Evolutionary conservation across 176 grass and related monocot species (phyloP).

Genomic region (Raddia distichophylla): DNA sequence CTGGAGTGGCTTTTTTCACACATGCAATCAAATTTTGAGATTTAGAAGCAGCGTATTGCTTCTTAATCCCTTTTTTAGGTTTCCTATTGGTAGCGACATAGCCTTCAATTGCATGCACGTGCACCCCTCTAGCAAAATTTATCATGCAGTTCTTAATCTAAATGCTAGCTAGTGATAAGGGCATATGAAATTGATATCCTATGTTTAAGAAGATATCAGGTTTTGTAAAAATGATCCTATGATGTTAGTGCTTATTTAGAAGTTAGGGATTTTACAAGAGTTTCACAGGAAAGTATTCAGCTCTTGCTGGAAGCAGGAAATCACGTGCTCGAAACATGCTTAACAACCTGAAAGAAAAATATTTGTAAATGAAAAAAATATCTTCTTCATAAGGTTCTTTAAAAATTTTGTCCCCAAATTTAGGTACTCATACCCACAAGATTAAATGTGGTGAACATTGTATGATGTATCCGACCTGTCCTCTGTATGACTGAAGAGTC

Average conservation of each 20-base stretch:
- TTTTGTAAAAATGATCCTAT: background rate
- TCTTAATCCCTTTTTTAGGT: background rate
- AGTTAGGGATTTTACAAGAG: no score
- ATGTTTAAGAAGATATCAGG: background rate
- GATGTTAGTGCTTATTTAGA: no score
- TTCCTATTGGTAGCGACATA: background rate
- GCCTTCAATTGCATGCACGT: background rate
- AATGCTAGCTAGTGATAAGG: background rate
- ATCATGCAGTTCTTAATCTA: background rate
- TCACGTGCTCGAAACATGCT: no score
- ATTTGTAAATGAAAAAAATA: slow-evolving; percentile 21
- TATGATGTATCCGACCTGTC: background rate
- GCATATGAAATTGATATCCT: background rate
- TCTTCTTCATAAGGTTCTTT: background rate
- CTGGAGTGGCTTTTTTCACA: no score
- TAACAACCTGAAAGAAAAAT: background rate
- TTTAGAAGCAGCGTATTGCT: no score
- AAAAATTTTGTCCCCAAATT: background rate
- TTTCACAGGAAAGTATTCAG: no score
- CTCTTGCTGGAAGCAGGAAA: no score
- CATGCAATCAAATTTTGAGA: no score
- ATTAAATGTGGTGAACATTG: background rate
- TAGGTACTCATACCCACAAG: background rate
- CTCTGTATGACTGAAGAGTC: slow-evolving; percentile 22
- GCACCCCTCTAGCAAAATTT: background rate